These are phyloP conservation scores for Colletotrichum agaves DNA, from an alignment of 2,329 filamentous ascomycete genomes.

Conservation along the genomic window DNA sequence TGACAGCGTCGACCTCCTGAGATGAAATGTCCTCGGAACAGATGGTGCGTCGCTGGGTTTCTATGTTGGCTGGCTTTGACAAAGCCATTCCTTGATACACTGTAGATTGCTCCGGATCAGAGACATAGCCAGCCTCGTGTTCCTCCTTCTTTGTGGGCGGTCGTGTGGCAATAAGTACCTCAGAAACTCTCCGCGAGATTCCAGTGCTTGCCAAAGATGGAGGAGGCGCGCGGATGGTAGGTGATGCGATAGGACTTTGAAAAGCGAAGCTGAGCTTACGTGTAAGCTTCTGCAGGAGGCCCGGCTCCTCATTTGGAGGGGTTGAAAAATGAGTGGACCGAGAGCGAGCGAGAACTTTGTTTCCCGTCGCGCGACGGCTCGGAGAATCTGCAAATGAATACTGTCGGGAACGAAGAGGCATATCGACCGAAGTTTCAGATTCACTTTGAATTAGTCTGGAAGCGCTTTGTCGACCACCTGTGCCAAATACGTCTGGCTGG, in stretches of 20 bases:
- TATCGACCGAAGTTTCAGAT: neutral
- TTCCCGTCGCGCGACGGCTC: neutral
- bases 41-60: neutral
- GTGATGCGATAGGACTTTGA: neutral
- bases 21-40: neutral
- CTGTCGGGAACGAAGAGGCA: neutral
- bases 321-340: constrained; percentile 7
- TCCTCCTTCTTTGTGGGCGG: too few species aligned
- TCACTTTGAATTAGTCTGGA: neutral
- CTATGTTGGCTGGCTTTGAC: neutral
- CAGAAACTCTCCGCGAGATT: neutral
- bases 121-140: neutral
- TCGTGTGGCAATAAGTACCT: neutral
- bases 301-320: neutral
- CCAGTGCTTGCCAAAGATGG: constrained; percentile 3
- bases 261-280: constrained; percentile 34
- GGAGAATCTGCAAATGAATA: neutral
- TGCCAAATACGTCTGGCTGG: constrained; percentile 40
- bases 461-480: neutral
- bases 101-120: constrained; percentile 9
- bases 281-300: constrained; percentile 22
- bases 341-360: neutral
- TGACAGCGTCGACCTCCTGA: neutral
- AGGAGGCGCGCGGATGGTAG: constrained; percentile 3
- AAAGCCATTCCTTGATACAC: constrained; percentile 14